Percentiles rank a stretch among this genome's conserved stretches.
phyloP scores from a whole-genome alignment of 768 basidiomycete genomes.

The Dacryopinax primogenitus region DNA sequence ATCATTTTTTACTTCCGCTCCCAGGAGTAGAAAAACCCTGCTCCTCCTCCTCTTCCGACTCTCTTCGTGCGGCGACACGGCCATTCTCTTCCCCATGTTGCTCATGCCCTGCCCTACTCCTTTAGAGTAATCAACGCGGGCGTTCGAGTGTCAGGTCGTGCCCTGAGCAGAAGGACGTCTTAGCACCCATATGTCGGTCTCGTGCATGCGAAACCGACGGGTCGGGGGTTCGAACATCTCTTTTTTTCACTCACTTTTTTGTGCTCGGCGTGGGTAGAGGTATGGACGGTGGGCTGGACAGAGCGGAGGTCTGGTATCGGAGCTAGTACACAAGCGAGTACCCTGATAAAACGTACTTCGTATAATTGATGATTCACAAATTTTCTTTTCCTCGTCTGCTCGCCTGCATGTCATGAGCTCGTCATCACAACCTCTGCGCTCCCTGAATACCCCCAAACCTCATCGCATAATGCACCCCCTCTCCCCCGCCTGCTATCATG shows the following conservation, averaged over 20 bases:
- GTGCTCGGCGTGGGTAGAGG: not conserved
- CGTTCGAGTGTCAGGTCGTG: slow-evolving; percentile 87
- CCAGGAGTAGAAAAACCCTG: not conserved
- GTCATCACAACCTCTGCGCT: too few relatives aligned
- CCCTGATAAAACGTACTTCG: not conserved
- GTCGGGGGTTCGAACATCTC: slow-evolving; percentile 9
- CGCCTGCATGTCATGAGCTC: too few relatives aligned
- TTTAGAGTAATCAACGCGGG: slow-evolving; percentile 37
- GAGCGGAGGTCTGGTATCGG: not conserved
- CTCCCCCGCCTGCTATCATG: too few relatives aligned
- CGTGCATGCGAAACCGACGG: not conserved
- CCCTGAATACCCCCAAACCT: too few relatives aligned
- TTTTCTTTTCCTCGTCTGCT: too few relatives aligned
- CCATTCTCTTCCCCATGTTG: slow-evolving; percentile 72
- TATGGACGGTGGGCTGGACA: not conserved
- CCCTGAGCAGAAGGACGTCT: slow-evolving; percentile 66
- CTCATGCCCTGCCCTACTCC: slow-evolving; percentile 51
- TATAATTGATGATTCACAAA: too few relatives aligned
- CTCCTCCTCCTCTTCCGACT: not conserved
- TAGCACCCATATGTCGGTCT: slow-evolving; percentile 43
- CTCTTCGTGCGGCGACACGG: slow-evolving; percentile 71
- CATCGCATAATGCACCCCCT: too few relatives aligned
- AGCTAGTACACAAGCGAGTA: slow-evolving; percentile 4
- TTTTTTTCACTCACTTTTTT: not conserved
- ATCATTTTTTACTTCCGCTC: not conserved